A percentile compares a stretch with the other conserved stretches of the same genome.
Evolutionary conservation across 768 basidiomycete species (phyloP).

Genomic region (Neoboletus magnificus): DNA sequence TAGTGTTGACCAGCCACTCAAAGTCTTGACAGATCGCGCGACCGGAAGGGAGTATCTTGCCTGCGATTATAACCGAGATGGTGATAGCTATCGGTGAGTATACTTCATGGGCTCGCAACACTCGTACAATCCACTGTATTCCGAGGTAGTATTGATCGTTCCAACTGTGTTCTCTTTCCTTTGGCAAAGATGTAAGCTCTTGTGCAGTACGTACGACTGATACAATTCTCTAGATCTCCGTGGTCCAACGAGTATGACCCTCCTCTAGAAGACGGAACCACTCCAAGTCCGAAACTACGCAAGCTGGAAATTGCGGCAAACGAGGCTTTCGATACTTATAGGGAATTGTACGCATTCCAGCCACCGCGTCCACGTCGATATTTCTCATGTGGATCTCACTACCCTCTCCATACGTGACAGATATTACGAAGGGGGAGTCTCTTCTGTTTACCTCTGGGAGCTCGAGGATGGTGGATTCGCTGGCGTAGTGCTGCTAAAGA

Average conservation of each 20-base stretch:
- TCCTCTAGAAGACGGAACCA: constrained; percentile 83
- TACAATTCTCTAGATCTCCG: constrained; percentile 65
- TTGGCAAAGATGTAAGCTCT: neutral
- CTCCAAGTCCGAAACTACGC: constrained; percentile 79
- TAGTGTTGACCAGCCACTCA: constrained; percentile 92
- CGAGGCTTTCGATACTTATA: constrained; percentile 95
- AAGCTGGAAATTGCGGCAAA: constrained; percentile 92
- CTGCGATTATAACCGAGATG: constrained; percentile 92
- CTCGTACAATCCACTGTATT: neutral
- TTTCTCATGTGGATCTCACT: neutral
- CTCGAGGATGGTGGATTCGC: constrained; percentile 95
- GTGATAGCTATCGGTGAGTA: constrained; percentile 75
- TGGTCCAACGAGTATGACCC: constrained; percentile 98
- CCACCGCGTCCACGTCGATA: neutral
- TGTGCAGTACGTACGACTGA: constrained; percentile 10
- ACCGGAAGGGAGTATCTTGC: constrained; percentile 89
- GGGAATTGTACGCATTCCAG: constrained; percentile 69
- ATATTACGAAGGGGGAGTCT: constrained; percentile 98
- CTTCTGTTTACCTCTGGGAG: constrained; percentile 98
- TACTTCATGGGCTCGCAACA: neutral
- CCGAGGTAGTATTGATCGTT: neutral
- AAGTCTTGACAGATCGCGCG: constrained; percentile 72
- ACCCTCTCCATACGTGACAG: constrained; percentile 33
- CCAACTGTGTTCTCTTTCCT: neutral
- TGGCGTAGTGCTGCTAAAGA: constrained; percentile 94